Conservation (phyloP, 768 basidiomycete genomes). For the Candolleomyces aberdarensis region DNA sequence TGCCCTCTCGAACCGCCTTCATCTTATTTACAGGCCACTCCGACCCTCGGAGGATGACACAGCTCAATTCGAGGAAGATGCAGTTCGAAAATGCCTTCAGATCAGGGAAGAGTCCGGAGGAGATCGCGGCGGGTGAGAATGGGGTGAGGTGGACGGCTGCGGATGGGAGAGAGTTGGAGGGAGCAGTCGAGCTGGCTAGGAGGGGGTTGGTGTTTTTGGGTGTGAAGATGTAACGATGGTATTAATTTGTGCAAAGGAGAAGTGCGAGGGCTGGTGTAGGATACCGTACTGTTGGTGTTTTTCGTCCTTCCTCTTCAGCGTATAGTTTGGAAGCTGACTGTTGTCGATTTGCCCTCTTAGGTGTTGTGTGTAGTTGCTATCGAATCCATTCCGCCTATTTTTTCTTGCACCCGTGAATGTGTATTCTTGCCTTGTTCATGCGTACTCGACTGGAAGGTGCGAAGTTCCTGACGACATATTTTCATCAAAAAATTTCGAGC, state of each 20-base stretch:
- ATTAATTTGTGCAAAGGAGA: no score
- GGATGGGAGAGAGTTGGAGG: conserved; percentile 78
- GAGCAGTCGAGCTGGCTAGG: conserved; percentile 74
- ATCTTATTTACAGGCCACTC: conserved; percentile 87
- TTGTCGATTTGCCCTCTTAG: not conserved
- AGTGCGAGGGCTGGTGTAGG: no score
- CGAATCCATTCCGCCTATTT: no score
- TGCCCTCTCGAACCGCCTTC: conserved; percentile 80
- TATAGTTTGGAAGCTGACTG: not conserved
- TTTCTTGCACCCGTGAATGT: no score
- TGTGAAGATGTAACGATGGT: conserved; percentile 35
- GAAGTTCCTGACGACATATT: no score
- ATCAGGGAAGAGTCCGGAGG: conserved; percentile 50
- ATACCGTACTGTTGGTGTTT: no score
- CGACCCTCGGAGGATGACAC: conserved; percentile 79
- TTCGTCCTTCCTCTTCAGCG: not conserved
- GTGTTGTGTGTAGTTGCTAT: no score
- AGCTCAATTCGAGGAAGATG: conserved; percentile 64
- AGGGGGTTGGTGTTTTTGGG: conserved; percentile 83
- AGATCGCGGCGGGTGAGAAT: conserved; percentile 39
- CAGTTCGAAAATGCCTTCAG: conserved; percentile 69
- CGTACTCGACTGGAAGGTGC: no score
- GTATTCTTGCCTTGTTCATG: no score
- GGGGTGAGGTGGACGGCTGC: conserved; percentile 67
- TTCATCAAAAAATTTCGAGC: no score